Evolutionary conservation across 2,329 filamentous ascomycete species (phyloP), one percentile per base, ranked within the genome.

Genomic region (Zelopaecilomyces penicillatus): DNA sequence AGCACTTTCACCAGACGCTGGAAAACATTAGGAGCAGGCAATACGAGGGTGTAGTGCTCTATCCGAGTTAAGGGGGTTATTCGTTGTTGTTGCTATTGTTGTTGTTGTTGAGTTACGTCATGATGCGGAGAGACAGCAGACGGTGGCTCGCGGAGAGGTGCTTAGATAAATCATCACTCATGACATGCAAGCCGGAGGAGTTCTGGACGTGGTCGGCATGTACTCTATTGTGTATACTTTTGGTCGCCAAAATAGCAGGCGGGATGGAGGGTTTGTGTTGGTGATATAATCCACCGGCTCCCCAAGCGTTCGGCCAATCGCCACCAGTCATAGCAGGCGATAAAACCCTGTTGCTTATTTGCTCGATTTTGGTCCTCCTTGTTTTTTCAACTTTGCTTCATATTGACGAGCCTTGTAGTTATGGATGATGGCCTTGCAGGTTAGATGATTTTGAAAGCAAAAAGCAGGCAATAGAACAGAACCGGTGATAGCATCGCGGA

Each of bases 1-100:
- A 87, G 59, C 93, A 98, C 66, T 98, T 98, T 68, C 79, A 94
- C 65, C 82, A 94, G 52, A 98, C 93, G 5, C 71, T 98, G 57
- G 90, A 96, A 50, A 95, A 96, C 61, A 97, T 98, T 58, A 79
- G 80, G 50, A 85, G 85, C 50, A 80, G 94, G 60, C 89, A 95
- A 57, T 97, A 95, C 58, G 93, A 97, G 60, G 93, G 91, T 2
- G 81, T 98, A 35, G 81, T 96, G 47, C 78, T 87, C 44, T 78
- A 84, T 44, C 74, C 75, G 9, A 77, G 62, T 50, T 69, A 45
- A 58, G 42, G 32, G 29, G 11, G 6, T 8, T 30, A 30, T 33
- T n/a, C 30, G 37, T 27, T 19, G 19, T 19, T 19, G 19, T 19
- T 19, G 19, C 19, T 19, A 19, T 19, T 19, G 19, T 19, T 19